Percentiles rank a stretch among this genome's conserved stretches.
Conservation (phyloP, 495 filamentous ascomycete genomes). For the Antarctomyces pellizariae region DNA sequence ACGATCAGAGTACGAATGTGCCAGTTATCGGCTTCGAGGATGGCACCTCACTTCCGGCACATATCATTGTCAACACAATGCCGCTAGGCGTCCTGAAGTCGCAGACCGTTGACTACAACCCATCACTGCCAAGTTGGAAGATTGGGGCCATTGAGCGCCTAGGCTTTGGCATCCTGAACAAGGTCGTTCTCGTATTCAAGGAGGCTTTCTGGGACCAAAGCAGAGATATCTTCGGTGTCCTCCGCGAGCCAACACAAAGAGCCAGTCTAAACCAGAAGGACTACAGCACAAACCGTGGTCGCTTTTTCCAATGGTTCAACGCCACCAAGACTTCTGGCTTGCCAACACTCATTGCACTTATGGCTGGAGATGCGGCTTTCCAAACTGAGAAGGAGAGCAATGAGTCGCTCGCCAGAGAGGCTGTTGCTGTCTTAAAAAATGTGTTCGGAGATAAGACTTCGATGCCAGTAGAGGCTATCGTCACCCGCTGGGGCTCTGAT, state of each 20-base stretch:
- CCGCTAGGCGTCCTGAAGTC: slow-evolving; percentile 81
- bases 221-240: slow-evolving; percentile 80
- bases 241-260: slow-evolving; percentile 38
- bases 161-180: slow-evolving; percentile 88
- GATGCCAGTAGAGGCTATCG: slow-evolving; percentile 60
- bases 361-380: slow-evolving; percentile 89
- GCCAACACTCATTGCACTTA: slow-evolving; percentile 71
- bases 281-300: slow-evolving; percentile 34
- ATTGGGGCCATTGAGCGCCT: slow-evolving; percentile 57
- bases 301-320: slow-evolving; percentile 97
- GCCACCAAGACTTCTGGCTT: slow-evolving; percentile 69
- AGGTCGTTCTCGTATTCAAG: slow-evolving; percentile 78
- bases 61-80: slow-evolving; percentile 69
- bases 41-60: slow-evolving; percentile 53
- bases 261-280: slow-evolving; percentile 28
- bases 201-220: slow-evolving; percentile 81
- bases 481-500: slow-evolving; percentile 87
- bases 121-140: slow-evolving; percentile 73
- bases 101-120: slow-evolving; percentile 48
- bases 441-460: slow-evolving; percentile 35
- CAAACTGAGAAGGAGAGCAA: slow-evolving; percentile 58
- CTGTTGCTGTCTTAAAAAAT: slow-evolving; percentile 43
- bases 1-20: slow-evolving; percentile 15
- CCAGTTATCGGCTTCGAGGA: slow-evolving; percentile 52
- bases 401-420: slow-evolving; percentile 51